These are phyloP conservation scores for Penstemon newberryi DNA, from an alignment of 257 asterid species.

Conservation along the genomic window DNA sequence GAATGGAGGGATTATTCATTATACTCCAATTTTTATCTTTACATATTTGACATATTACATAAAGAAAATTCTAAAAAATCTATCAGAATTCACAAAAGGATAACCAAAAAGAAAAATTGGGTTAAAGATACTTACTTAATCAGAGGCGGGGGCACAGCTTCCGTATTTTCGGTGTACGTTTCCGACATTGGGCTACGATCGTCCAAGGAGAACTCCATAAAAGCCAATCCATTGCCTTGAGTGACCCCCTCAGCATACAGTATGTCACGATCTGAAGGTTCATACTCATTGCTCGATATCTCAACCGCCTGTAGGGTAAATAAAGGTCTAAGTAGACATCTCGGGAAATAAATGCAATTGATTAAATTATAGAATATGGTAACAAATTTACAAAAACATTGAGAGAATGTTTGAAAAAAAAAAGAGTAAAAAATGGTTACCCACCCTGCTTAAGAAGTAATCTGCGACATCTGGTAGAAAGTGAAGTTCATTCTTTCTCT, in stretches of 20 bases:
- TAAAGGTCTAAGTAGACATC: conserved; percentile 10
- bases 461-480: conserved; percentile 91
- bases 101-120: too few relatives aligned
- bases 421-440: conserved; percentile 32
- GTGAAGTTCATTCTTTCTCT: conserved; percentile 77
- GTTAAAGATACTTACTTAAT: conserved; percentile 47
- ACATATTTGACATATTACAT: background rate
- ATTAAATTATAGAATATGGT: too few relatives aligned
- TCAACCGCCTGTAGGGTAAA: conserved; percentile 70
- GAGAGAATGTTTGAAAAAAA: background rate
- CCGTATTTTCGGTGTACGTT: conserved; percentile 75
- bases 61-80: background rate
- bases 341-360: background rate
- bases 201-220: conserved; percentile 90
- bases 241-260: conserved; percentile 93
- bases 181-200: conserved; percentile 97
- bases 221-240: conserved; percentile 88
- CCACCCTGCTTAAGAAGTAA: conserved; percentile 96
- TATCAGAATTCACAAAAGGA: background rate
- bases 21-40: background rate
- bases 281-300: conserved; percentile 93
- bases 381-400: background rate
- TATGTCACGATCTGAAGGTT: conserved; percentile 88
- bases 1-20: too few relatives aligned
- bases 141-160: conserved; percentile 67